Percentiles rank a stretch among this genome's conserved stretches.
Evolutionary conservation across 805 yeast species (phyloP).

Genomic region (Lachancea nothofagi): DNA sequence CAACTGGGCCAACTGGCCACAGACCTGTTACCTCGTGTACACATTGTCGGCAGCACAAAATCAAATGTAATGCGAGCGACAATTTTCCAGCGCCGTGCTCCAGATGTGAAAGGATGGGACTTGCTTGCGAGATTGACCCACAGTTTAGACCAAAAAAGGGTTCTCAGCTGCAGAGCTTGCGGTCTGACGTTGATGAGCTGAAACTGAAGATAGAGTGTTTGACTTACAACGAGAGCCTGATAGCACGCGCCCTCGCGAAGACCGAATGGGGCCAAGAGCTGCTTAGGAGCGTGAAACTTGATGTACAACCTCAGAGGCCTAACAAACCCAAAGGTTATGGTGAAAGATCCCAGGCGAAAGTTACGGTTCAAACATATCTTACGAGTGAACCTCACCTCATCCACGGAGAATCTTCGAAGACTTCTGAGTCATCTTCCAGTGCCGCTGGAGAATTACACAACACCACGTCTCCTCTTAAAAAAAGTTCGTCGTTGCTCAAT

Average conservation of each 20-base stretch:
- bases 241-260: slow-evolving; percentile 53
- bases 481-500: not conserved
- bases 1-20: slow-evolving; percentile 42
- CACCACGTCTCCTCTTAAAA: not conserved
- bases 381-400: slow-evolving; percentile 42
- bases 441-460: not conserved
- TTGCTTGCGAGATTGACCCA: slow-evolving; percentile 85
- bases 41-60: slow-evolving; percentile 90
- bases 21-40: slow-evolving; percentile 92
- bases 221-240: slow-evolving; percentile 58
- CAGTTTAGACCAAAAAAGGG: slow-evolving; percentile 89
- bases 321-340: slow-evolving; percentile 5
- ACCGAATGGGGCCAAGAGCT: slow-evolving; percentile 23
- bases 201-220: slow-evolving; percentile 64
- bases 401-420: slow-evolving; percentile 6
- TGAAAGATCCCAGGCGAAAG: slow-evolving; percentile 11
- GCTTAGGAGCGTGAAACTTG: slow-evolving; percentile 12
- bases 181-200: slow-evolving; percentile 80
- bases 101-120: slow-evolving; percentile 72
- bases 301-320: slow-evolving; percentile 9
- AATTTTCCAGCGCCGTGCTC: slow-evolving; percentile 77
- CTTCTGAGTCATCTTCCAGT: slow-evolving; percentile 4
- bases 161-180: slow-evolving; percentile 74
- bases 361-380: slow-evolving; percentile 40
- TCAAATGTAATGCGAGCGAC: slow-evolving; percentile 85